Percentiles rank a stretch among this genome's conserved stretches.
Evolutionary conservation across 192 early-diverging fungal species (phyloP).

Genomic region (Mortierella claussenii): DNA sequence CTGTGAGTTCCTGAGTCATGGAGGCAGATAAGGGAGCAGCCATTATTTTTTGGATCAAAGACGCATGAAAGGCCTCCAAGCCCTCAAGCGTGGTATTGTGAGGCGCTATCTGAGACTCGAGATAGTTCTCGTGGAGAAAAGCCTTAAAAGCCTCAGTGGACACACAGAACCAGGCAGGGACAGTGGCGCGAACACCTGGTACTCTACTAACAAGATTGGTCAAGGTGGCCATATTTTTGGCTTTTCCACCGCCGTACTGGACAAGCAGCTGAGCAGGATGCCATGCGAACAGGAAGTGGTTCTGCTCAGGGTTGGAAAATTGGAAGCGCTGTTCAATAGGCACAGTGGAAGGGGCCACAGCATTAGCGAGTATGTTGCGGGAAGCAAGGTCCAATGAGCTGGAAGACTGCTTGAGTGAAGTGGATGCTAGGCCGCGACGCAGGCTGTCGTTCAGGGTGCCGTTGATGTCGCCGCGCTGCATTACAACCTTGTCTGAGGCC

Average conservation of each 20-base stretch:
- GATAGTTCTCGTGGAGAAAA: constrained; percentile 29
- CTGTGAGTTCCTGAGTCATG: constrained; percentile 30
- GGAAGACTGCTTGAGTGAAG: constrained; percentile 28
- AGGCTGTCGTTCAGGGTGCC: constrained; percentile 45
- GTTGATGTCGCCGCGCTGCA: constrained; percentile 38
- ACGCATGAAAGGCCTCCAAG: constrained; percentile 41
- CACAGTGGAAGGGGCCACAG: not conserved
- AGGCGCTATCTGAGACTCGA: constrained; percentile 41
- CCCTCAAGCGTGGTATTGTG: constrained; percentile 31
- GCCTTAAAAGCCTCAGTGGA: constrained; percentile 51
- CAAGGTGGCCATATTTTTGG: constrained; percentile 51
- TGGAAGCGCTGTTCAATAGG: constrained; percentile 16
- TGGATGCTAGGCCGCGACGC: constrained; percentile 32
- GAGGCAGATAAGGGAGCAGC: constrained; percentile 24
- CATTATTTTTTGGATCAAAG: constrained; percentile 34
- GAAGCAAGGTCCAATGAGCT: constrained; percentile 11
- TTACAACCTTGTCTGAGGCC: constrained; percentile 29
- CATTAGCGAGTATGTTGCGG: constrained; percentile 22
- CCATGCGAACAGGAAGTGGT: constrained; percentile 45
- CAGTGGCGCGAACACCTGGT: constrained; percentile 27
- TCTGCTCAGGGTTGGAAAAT: constrained; percentile 33
- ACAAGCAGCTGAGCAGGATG: constrained; percentile 17
- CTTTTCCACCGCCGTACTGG: constrained; percentile 45
- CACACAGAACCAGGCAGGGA: constrained; percentile 52
- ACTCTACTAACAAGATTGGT: constrained; percentile 41